Conservation (phyloP, 176 grass and related monocot genomes). For the Zea luxurians region DNA sequence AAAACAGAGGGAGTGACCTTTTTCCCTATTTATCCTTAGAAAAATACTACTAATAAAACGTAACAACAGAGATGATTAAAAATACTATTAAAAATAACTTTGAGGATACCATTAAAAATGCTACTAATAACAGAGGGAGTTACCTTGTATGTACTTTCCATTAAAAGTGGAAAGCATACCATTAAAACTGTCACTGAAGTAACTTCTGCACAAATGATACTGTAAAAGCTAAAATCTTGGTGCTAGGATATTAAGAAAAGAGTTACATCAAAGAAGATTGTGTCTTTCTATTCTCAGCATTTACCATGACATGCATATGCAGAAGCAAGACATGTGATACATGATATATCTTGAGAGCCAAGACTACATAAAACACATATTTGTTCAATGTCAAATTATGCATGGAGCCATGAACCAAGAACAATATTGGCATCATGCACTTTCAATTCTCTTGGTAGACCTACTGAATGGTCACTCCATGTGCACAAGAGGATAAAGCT, state of each 20-base stretch:
- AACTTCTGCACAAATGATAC: conserved; percentile 1
- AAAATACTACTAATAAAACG: too few relatives aligned
- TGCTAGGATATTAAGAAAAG: not conserved
- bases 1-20: too few relatives aligned
- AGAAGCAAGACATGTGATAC: conserved; percentile 27
- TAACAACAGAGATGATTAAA: too few relatives aligned
- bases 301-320: conserved; percentile 31
- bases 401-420: conserved; percentile 22
- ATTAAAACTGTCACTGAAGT: too few relatives aligned
- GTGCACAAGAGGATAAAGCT: conserved; percentile 2
- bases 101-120: too few relatives aligned
- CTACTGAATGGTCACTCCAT: not conserved
- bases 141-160: too few relatives aligned
- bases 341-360: conserved; percentile 10
- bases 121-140: too few relatives aligned
- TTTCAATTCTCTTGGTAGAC: not conserved
- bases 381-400: conserved; percentile 8
- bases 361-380: conserved; percentile 7
- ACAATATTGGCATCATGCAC: conserved; percentile 9
- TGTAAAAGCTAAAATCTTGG: not conserved
- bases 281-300: not conserved
- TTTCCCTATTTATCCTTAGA: too few relatives aligned
- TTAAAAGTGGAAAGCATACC: too few relatives aligned
- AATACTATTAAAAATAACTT: too few relatives aligned
- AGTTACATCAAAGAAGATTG: conserved; percentile 21